Conservation (phyloP, 352 stramenopile species). For the Phytophthora podocarpi region DNA sequence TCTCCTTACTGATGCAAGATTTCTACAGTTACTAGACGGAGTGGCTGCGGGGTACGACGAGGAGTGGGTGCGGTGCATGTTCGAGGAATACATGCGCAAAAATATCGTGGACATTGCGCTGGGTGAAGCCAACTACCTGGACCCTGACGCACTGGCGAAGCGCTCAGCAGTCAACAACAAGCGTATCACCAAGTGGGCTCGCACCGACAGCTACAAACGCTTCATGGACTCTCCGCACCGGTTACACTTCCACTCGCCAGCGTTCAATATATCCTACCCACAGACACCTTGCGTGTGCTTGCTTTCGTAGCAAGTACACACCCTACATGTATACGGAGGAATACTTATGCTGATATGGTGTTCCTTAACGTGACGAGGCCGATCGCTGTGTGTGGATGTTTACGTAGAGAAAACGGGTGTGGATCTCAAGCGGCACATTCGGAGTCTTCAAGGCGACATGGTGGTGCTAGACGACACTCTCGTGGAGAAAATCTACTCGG, state of each 20-base stretch:
- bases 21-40: conserved; percentile 73
- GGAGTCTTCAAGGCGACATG: conserved; percentile 75
- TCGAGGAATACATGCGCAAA: conserved; percentile 88
- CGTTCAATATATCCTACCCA: conserved; percentile 87
- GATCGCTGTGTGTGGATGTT: conserved; percentile 36
- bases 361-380: conserved; percentile 54
- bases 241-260: conserved; percentile 53
- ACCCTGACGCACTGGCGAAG: conserved; percentile 68
- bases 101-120: conserved; percentile 84
- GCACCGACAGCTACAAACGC: conserved; percentile 86
- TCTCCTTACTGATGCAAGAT: background rate
- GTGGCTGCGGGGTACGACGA: conserved; percentile 81
- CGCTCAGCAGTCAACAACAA: conserved; percentile 87
- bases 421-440: conserved; percentile 84
- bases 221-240: conserved; percentile 67
- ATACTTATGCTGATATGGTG: conserved; percentile 20
- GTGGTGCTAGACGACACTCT: conserved; percentile 78
- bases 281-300: conserved; percentile 42
- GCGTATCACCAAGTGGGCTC: conserved; percentile 87
- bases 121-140: conserved; percentile 80
- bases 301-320: conserved; percentile 41
- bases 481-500: conserved; percentile 83
- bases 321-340: conserved; percentile 7
- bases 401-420: conserved; percentile 82
- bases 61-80: conserved; percentile 88